Base-by-base conservation (phyloP, 306 rosid species). In the Dalbergia cultrata region DNA sequence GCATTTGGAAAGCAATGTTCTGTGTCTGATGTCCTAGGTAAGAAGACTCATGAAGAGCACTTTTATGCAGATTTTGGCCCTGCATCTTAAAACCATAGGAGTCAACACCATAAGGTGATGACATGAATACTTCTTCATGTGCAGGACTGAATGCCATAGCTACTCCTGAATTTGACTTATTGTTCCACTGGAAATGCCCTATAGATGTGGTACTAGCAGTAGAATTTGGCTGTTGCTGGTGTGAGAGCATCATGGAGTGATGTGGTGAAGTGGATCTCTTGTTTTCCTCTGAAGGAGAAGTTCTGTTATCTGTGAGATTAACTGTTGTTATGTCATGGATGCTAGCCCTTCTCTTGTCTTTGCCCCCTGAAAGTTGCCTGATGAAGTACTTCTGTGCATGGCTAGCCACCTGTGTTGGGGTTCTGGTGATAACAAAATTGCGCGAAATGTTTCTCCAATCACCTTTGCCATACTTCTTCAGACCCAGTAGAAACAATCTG, bases 311-410 rank as follows among this genome's bases (percentile, higher is more conserved):
- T 8, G 79, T 70, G 80, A 90, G 90, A 70, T 91, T 93, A 61
- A 91, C 96, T 0, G 94, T 95, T 57, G 99, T 95, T 80, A 95
- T 95, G 87, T 95, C 98, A 88, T 95, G 99, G 66, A 95, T 95
- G 87, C 98, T 95, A 1, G 97, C 95, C 81, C 99, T 89, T 33
- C 99, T 88, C 87, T 91, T 95, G 61, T 95, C 98, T 74, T 93
- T 95, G 9, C 97, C 96, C 5, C 95, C 97, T 0, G 98, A 91
- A 34, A 88, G 84, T 74, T 93, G 98, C 74, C 99, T 76, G 58
- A 95, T 90, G 89, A 95, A 91, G 88, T 90, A 95, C 57, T 95
- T 95, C 85, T 95, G 99, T 35, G 99, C 99, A 72, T 95, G 99
- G 44, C 99, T 95, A 18, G 99, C 99, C 13, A 95, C 99, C 53